A percentile compares a stretch with the other conserved stretches of the same genome.
phyloP scores from a whole-genome alignment of 306 rosid genomes.

The Datisca glomerata region DNA sequence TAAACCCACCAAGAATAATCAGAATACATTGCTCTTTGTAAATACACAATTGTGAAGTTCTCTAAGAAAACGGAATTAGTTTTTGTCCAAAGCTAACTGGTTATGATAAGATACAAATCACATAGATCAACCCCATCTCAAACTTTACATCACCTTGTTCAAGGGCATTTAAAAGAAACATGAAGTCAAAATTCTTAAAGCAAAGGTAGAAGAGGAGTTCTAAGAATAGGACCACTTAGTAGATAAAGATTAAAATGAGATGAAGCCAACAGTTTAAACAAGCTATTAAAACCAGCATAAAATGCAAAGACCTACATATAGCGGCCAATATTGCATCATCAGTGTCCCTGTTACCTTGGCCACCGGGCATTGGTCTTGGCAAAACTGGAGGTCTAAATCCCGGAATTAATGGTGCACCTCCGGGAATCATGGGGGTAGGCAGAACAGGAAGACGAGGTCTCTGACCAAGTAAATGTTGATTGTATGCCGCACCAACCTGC shows the following conservation, averaged over 20 bases:
- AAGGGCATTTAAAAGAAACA: not conserved
- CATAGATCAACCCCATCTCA: not conserved
- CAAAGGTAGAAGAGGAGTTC: not conserved
- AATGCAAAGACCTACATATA: not conserved
- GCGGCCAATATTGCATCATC: not conserved
- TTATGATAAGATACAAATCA: not conserved
- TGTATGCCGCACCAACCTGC: conserved; percentile 83
- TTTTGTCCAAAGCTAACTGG: no score
- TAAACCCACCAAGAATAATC: not conserved
- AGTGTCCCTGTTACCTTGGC: conserved; percentile 42
- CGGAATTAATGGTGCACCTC: conserved; percentile 44
- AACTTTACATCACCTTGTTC: not conserved
- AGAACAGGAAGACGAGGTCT: conserved; percentile 65
- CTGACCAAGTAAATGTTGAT: conserved; percentile 58
- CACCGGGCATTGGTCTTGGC: conserved; percentile 68
- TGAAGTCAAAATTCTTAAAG: not conserved
- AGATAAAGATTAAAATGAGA: not conserved
- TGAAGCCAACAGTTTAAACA: not conserved
- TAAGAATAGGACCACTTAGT: not conserved
- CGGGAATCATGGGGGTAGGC: conserved; percentile 61
- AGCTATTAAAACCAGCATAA: not conserved
- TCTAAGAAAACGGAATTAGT: no score
- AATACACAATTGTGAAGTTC: not conserved
- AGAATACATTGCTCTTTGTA: not conserved
- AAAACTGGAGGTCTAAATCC: conserved; percentile 79